Evolutionary conservation across 257 asterid genomes (phyloP).

Genomic region (Salvia miltiorrhiza): DNA sequence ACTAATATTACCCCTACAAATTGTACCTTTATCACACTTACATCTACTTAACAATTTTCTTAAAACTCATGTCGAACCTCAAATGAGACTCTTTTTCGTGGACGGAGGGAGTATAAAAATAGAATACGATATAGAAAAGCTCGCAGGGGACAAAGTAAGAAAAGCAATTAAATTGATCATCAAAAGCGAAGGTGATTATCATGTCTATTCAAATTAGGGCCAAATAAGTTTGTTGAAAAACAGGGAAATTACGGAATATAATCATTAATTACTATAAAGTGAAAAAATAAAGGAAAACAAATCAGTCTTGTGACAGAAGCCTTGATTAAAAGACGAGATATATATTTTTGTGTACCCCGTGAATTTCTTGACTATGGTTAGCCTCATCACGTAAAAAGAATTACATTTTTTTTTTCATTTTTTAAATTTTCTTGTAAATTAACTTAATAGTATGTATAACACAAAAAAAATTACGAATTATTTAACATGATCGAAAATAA

Average conservation of each 20-base stretch:
- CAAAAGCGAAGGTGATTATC: neutral
- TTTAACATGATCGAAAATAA: neutral
- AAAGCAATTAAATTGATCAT: neutral
- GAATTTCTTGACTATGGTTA: neutral
- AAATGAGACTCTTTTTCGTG: too few relatives aligned
- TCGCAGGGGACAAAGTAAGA: too few relatives aligned
- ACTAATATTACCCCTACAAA: too few relatives aligned
- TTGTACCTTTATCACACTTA: too few relatives aligned
- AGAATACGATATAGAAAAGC: neutral
- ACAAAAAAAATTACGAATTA: neutral
- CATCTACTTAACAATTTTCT: too few relatives aligned
- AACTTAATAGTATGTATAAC: neutral
- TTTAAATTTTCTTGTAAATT: too few relatives aligned
- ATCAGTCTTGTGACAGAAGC: neutral
- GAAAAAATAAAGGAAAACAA: neutral
- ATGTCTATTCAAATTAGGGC: neutral
- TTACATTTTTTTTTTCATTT: neutral
- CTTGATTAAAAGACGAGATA: neutral
- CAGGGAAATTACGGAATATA: neutral
- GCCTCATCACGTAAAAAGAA: neutral
- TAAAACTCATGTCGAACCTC: too few relatives aligned
- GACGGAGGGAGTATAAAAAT: too few relatives aligned
- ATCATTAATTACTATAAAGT: neutral
- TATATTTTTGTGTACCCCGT: constrained; percentile 17
- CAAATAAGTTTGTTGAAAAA: neutral